A percentile compares a stretch with the other conserved stretches of the same genome.
Conservation (phyloP, 768 basidiomycete species). For the Rubroboletus satanas region DNA sequence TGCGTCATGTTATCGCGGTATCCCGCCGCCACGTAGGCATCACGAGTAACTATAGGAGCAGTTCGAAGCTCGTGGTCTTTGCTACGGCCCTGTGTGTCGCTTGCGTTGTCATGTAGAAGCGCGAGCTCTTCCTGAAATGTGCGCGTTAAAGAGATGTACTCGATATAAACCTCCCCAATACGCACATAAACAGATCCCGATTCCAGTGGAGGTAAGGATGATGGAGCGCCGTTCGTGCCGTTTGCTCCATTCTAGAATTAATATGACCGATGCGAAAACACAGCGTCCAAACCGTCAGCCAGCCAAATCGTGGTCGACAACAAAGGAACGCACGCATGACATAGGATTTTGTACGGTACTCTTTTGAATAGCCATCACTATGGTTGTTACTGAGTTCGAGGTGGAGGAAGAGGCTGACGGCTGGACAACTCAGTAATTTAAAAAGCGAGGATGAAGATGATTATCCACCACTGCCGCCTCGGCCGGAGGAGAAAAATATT, state of each 20-base stretch:
- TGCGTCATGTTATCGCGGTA: constrained; percentile 40
- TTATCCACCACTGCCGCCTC: constrained; percentile 15
- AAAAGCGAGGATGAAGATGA: constrained; percentile 1
- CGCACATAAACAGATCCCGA: constrained; percentile 21
- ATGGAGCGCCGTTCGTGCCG: not conserved
- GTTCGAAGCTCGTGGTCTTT: constrained; percentile 37
- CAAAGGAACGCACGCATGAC: constrained; percentile 8
- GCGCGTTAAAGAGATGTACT: not conserved
- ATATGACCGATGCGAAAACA: not conserved
- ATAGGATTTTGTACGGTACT: not conserved
- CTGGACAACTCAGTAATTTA: constrained; percentile 15
- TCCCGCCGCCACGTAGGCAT: constrained; percentile 40
- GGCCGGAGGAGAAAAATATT: constrained; percentile 1
- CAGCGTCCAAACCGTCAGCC: not conserved
- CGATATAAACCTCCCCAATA: not conserved
- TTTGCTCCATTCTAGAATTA: constrained; percentile 9
- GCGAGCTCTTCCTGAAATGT: constrained; percentile 28
- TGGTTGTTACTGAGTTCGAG: not conserved
- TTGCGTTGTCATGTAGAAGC: constrained; percentile 27
- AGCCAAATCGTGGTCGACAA: not conserved
- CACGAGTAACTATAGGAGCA: constrained; percentile 50
- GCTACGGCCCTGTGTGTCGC: constrained; percentile 21
- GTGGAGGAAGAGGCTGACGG: not conserved
- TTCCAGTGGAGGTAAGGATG: constrained; percentile 4
- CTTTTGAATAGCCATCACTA: constrained; percentile 18